A percentile compares a stretch with the other conserved stretches of the same genome.
These are phyloP conservation scores for Ceratobasidium sp. DNA, from an alignment of 1,284 basidiomycete species.

Conservation along the genomic window DNA sequence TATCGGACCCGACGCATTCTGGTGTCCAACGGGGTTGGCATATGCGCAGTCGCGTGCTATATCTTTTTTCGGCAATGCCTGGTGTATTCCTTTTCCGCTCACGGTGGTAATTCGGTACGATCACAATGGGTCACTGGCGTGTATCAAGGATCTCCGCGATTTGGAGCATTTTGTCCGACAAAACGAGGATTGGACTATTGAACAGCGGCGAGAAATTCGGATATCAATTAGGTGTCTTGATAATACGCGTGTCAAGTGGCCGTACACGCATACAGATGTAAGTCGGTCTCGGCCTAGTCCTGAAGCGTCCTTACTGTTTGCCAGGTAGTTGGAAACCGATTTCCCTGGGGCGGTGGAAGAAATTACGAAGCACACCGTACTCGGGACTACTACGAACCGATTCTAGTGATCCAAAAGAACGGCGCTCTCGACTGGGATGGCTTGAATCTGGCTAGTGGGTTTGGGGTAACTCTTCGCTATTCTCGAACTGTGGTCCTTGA, in stretches of 20 bases:
- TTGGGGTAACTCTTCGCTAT: constrained; percentile 75
- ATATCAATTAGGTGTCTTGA: constrained; percentile 78
- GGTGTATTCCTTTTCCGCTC: constrained; percentile 85
- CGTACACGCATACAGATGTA: constrained; percentile 73
- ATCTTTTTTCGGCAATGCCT: constrained; percentile 78
- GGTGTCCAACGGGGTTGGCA: constrained; percentile 60
- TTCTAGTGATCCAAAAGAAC: constrained; percentile 70
- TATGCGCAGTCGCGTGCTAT: constrained; percentile 59
- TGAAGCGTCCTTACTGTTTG: constrained; percentile 46
- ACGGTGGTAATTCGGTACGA: constrained; percentile 82
- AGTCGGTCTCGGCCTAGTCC: constrained; percentile 39
- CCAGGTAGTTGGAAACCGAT: constrained; percentile 65
- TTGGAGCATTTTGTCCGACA: constrained; percentile 75
- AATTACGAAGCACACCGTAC: constrained; percentile 67
- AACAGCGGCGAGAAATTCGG: constrained; percentile 71
- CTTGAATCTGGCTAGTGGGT: constrained; percentile 77
- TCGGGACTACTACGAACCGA: constrained; percentile 66
- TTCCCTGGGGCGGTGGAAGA: constrained; percentile 61
- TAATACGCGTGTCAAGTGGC: constrained; percentile 74
- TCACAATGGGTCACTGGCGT: constrained; percentile 65
- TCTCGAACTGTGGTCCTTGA: constrained; percentile 66
- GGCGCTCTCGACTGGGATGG: constrained; percentile 72
- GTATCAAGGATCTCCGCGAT: constrained; percentile 67
- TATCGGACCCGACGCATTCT: constrained; percentile 79
- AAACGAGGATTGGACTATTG: constrained; percentile 70